Evolutionary conservation across 2,329 filamentous ascomycete species (phyloP).

Genomic region (Epichloe festucae): DNA sequence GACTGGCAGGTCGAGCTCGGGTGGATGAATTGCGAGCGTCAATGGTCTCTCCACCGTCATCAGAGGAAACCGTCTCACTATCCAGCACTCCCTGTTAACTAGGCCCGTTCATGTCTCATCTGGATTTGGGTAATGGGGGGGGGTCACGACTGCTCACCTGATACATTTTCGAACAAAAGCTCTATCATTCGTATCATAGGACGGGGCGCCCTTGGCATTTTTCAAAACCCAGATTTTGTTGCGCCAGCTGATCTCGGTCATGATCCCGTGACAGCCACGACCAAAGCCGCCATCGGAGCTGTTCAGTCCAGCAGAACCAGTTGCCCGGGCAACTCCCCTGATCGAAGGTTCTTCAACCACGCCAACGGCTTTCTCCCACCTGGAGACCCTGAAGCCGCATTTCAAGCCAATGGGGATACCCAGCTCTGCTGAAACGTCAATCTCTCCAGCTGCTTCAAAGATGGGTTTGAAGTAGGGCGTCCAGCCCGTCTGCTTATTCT

Average conservation of each 20-base stretch:
- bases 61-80: neutral
- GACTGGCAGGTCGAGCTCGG: too few species aligned
- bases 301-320: conserved; percentile 8
- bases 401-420: conserved; percentile 17
- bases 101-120: neutral
- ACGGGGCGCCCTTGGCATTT: conserved; percentile 5
- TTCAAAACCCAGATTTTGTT: conserved; percentile 13
- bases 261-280: conserved; percentile 15
- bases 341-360: conserved; percentile 17
- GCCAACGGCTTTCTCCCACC: conserved; percentile 11
- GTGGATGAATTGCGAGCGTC: neutral
- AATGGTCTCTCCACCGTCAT: neutral
- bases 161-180: conserved; percentile 12
- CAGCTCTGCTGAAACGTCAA: conserved; percentile 14
- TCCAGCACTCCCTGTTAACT: neutral
- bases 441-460: conserved; percentile 15
- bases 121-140: too few species aligned
- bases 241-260: conserved; percentile 15
- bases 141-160: conserved; percentile 7
- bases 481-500: conserved; percentile 12
- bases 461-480: conserved; percentile 17
- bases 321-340: conserved; percentile 11
- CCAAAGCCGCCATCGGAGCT: conserved; percentile 8
- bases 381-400: conserved; percentile 12
- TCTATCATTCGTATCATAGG: conserved; percentile 13